Evolutionary conservation across 2,329 filamentous ascomycete species (phyloP).

Genomic region (Penicillium sp.): DNA sequence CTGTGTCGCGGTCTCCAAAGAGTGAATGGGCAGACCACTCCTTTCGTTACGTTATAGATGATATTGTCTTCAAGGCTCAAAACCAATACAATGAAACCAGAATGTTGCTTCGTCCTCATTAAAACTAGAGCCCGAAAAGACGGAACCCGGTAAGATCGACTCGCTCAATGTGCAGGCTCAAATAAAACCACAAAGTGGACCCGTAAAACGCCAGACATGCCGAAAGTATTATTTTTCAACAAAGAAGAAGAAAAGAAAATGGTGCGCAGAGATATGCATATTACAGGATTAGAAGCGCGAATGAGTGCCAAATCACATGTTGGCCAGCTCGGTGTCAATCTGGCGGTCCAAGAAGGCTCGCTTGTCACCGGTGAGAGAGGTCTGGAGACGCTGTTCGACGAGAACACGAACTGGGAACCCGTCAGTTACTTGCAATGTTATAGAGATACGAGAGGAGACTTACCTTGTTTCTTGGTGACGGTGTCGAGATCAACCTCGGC

Average conservation of each 20-base stretch:
- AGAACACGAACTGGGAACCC: constrained; percentile 61
- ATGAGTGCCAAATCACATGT: constrained; percentile 59
- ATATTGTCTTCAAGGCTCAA: too few relatives aligned
- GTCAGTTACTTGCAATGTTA: constrained; percentile 1
- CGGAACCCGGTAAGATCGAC: not conserved
- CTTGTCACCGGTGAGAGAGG: constrained; percentile 78
- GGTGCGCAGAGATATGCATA: constrained; percentile 19
- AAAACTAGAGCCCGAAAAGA: not conserved
- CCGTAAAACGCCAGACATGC: constrained; percentile 22
- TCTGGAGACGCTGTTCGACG: constrained; percentile 89
- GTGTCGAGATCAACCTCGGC: constrained; percentile 86
- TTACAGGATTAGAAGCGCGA: constrained; percentile 11
- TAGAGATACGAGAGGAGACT: constrained; percentile 20
- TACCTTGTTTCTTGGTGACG: constrained; percentile 94
- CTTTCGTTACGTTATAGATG: too few relatives aligned
- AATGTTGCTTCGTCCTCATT: not conserved
- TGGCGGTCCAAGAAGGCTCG: constrained; percentile 83
- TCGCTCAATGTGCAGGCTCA: constrained; percentile 9
- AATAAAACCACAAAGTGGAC: constrained; percentile 3
- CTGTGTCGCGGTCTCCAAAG: too few relatives aligned
- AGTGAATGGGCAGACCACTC: too few relatives aligned
- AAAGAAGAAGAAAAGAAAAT: too few relatives aligned
- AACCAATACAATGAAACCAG: not conserved
- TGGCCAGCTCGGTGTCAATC: constrained; percentile 89
- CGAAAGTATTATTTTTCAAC: constrained; percentile 13